These are phyloP conservation scores for Backusella australiensis DNA, from an alignment of 192 early-diverging fungal species.

Conservation along the genomic window DNA sequence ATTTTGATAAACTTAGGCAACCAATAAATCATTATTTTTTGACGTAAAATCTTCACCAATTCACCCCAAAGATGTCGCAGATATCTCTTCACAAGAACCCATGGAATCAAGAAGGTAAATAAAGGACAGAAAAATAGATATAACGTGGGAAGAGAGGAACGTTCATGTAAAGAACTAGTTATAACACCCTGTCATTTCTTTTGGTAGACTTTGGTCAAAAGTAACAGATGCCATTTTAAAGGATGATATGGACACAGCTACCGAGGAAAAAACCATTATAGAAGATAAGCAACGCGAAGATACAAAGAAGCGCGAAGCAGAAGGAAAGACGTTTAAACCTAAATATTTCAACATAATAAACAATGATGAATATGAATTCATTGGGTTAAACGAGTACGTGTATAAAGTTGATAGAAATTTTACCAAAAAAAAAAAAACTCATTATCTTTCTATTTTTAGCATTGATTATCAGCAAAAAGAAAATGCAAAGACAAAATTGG, in stretches of 20 bases:
- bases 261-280: slow-evolving; percentile 62
- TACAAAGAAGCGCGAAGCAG: slow-evolving; percentile 23
- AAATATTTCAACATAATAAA: slow-evolving; percentile 31
- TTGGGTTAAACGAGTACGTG: slow-evolving; percentile 14
- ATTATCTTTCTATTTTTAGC: not conserved
- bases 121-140: not conserved
- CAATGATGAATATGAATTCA: slow-evolving; percentile 25
- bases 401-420: not conserved
- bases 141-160: not conserved
- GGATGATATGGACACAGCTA: slow-evolving; percentile 66
- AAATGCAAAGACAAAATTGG: slow-evolving; percentile 2
- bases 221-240: slow-evolving; percentile 65
- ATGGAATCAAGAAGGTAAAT: slow-evolving; percentile 80
- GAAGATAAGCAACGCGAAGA: slow-evolving; percentile 73
- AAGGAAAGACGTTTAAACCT: slow-evolving; percentile 19
- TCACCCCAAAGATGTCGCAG: slow-evolving; percentile 67
- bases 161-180: not conserved
- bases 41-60: slow-evolving; percentile 67
- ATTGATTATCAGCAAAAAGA: slow-evolving; percentile 9
- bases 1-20: slow-evolving; percentile 20
- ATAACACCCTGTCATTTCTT: not conserved
- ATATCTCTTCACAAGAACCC: slow-evolving; percentile 70
- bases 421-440: not conserved
- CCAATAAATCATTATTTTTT: slow-evolving; percentile 63
- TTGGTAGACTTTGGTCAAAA: slow-evolving; percentile 63